These are phyloP conservation scores for Basidioascus undulatus DNA, from an alignment of 768 basidiomycete genomes.

Conservation along the genomic window DNA sequence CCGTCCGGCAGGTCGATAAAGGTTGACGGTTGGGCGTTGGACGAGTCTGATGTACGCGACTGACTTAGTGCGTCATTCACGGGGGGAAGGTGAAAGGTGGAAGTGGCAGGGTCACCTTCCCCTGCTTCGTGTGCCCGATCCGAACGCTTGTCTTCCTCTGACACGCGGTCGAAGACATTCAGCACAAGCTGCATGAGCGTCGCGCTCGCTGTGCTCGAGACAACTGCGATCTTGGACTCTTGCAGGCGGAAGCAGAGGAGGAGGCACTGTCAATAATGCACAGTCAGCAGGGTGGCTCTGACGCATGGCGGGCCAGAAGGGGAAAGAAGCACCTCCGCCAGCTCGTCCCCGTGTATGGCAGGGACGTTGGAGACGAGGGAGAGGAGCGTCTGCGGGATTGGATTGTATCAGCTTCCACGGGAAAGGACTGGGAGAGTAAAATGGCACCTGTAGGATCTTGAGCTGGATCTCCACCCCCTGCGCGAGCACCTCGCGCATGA, in stretches of 20 bases:
- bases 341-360: slow-evolving; percentile 47
- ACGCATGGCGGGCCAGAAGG: background rate
- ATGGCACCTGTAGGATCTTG: slow-evolving; percentile 71
- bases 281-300: background rate
- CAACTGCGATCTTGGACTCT: slow-evolving; percentile 84
- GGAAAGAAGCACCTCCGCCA: slow-evolving; percentile 44
- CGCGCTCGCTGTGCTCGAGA: slow-evolving; percentile 89
- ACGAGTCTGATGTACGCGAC: background rate
- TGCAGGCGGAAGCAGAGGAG: slow-evolving; percentile 87
- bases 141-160: slow-evolving; percentile 41
- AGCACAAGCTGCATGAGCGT: slow-evolving; percentile 88
- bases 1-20: slow-evolving; percentile 40
- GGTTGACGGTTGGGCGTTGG: background rate
- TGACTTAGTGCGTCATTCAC: background rate
- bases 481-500: slow-evolving; percentile 64
- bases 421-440: too few species aligned
- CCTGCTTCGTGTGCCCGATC: slow-evolving; percentile 17
- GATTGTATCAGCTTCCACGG: too few species aligned
- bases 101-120: background rate
- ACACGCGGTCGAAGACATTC: slow-evolving; percentile 91
- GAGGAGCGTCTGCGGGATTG: slow-evolving; percentile 52
- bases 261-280: slow-evolving; percentile 34
- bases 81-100: background rate
- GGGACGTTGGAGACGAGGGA: slow-evolving; percentile 75
- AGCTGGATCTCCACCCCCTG: slow-evolving; percentile 96